These are phyloP conservation scores for Epicoccum nigrum DNA, from an alignment of 2,329 filamentous ascomycete genomes.

Conservation along the genomic window DNA sequence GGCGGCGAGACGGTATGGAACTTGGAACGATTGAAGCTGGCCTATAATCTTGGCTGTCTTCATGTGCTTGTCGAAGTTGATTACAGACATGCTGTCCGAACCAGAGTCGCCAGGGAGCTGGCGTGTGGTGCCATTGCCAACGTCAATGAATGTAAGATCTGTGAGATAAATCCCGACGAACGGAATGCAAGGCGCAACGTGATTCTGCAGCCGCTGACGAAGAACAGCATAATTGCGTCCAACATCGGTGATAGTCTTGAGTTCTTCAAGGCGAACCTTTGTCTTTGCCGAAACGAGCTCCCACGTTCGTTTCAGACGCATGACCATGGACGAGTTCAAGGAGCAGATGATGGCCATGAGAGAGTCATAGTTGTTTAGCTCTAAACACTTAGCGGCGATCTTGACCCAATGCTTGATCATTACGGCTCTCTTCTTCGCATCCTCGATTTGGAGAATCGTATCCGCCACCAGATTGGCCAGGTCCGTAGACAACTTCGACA, in stretches of 20 bases:
- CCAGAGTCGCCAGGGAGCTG: slow-evolving; percentile 66
- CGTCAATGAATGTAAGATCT: slow-evolving; percentile 93
- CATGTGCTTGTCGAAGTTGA: slow-evolving; percentile 98
- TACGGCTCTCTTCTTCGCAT: slow-evolving; percentile 87
- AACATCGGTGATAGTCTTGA: slow-evolving; percentile 86
- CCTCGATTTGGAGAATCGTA: slow-evolving; percentile 85
- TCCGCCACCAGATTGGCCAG: slow-evolving; percentile 92
- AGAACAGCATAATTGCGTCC: slow-evolving; percentile 90
- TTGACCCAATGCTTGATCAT: slow-evolving; percentile 99
- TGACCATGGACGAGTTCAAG: slow-evolving; percentile 88
- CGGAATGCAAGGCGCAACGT: slow-evolving; percentile 89
- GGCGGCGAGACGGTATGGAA: slow-evolving; percentile 83
- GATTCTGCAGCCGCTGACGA: slow-evolving; percentile 80
- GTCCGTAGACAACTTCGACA: slow-evolving; percentile 91
- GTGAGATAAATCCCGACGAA: slow-evolving; percentile 97
- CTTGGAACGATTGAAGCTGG: slow-evolving; percentile 94
- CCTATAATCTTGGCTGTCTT: slow-evolving; percentile 95
- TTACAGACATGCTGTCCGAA: slow-evolving; percentile 74
- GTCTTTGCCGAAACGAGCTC: slow-evolving; percentile 84
- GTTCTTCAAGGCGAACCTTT: slow-evolving; percentile 75
- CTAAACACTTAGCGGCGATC: slow-evolving; percentile 82
- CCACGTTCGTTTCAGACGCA: slow-evolving; percentile 89
- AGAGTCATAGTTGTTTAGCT: slow-evolving; percentile 94
- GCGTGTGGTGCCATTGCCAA: slow-evolving; percentile 87
- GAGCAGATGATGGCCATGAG: slow-evolving; percentile 97